These are phyloP conservation scores for Boletus barrowsii DNA, from an alignment of 768 basidiomycete genomes.

Conservation along the genomic window DNA sequence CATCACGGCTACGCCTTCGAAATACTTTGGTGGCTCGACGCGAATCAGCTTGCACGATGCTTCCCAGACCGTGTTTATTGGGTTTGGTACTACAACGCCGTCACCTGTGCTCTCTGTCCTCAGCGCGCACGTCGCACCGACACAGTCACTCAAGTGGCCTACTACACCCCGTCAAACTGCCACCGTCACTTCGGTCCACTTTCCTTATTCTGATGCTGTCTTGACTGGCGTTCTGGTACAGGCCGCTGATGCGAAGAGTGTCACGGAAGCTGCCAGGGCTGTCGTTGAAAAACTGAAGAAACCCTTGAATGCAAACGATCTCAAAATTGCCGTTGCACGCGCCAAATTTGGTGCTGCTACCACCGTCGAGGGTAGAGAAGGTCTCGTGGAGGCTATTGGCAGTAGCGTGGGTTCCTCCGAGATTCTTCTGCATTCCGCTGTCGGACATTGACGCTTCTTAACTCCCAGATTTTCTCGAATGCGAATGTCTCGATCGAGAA, in stretches of 20 bases:
- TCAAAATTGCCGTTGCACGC: conserved; percentile 81
- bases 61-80: conserved; percentile 79
- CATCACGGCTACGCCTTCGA: conserved; percentile 22
- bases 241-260: conserved; percentile 57
- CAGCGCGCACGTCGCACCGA: conserved; percentile 74
- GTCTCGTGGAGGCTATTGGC: conserved; percentile 59
- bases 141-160: conserved; percentile 84
- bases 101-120: conserved; percentile 78
- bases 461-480: conserved; percentile 58
- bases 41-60: conserved; percentile 64
- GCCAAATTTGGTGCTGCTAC: conserved; percentile 83
- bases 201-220: conserved; percentile 90
- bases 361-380: conserved; percentile 65
- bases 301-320: conserved; percentile 58
- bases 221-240: conserved; percentile 83
- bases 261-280: conserved; percentile 66
- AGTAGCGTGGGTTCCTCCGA: conserved; percentile 49
- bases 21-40: conserved; percentile 85
- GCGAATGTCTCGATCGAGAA: conserved; percentile 54
- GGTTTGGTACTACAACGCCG: conserved; percentile 71
- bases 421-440: conserved; percentile 2
- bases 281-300: conserved; percentile 65
- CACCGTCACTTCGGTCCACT: conserved; percentile 68
- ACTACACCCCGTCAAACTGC: conserved; percentile 55
- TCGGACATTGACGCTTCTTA: not conserved